These are phyloP conservation scores for Metschnikowia koreensis DNA, from an alignment of 805 yeast species.

Conservation along the genomic window DNA sequence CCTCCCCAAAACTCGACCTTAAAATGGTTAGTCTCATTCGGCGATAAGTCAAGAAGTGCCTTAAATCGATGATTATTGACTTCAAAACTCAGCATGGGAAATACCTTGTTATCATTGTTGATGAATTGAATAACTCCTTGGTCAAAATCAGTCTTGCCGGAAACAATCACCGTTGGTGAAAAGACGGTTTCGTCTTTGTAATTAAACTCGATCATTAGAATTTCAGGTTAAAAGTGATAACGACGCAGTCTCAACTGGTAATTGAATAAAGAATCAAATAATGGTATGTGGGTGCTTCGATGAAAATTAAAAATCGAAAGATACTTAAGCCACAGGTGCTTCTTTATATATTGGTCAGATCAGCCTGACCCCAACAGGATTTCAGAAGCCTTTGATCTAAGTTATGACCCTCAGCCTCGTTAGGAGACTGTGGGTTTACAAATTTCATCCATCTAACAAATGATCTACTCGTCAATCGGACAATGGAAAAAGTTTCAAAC, in stretches of 20 bases:
- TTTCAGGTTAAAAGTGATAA: background rate
- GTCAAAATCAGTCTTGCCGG: slow-evolving; percentile 25
- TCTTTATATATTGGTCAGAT: too few relatives aligned
- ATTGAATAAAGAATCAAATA: too few relatives aligned
- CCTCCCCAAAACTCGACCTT: slow-evolving; percentile 45
- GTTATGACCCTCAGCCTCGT: too few relatives aligned
- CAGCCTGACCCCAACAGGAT: too few relatives aligned
- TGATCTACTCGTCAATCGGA: too few relatives aligned
- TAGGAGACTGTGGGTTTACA: too few relatives aligned
- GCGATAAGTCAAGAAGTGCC: slow-evolving; percentile 65
- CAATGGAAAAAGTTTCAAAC: too few relatives aligned
- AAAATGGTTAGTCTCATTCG: slow-evolving; percentile 59
- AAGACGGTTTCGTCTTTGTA: slow-evolving; percentile 39
- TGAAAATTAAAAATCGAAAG: too few relatives aligned
- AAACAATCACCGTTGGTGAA: slow-evolving; percentile 38
- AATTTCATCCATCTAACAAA: too few relatives aligned
- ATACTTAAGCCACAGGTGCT: too few relatives aligned
- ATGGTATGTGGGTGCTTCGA: too few relatives aligned
- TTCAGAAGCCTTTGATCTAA: too few relatives aligned
- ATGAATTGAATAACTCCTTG: slow-evolving; percentile 32
- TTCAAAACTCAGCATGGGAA: slow-evolving; percentile 72
- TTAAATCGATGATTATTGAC: slow-evolving; percentile 71
- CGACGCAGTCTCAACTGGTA: background rate
- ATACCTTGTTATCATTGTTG: slow-evolving; percentile 37
- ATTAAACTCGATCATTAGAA: slow-evolving; percentile 26